A percentile compares a stretch with the other conserved stretches of the same genome.
phyloP scores from a whole-genome alignment of 768 basidiomycete species.

The Amanita rubescens region DNA sequence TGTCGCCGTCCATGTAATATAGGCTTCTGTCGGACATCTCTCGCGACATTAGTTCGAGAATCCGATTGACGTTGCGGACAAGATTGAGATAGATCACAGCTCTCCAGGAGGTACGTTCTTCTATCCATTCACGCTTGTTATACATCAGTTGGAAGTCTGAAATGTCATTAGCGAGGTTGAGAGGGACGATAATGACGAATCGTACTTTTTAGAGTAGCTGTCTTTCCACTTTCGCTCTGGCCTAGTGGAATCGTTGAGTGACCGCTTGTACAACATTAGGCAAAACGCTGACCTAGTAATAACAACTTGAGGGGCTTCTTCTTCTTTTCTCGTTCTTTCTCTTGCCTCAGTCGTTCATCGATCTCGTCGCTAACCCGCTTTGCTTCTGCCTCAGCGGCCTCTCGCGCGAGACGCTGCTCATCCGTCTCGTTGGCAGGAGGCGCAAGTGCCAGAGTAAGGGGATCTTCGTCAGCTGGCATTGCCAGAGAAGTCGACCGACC shows the following conservation, averaged over 20 bases:
- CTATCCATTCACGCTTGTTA: constrained; percentile 59
- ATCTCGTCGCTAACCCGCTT: constrained; percentile 63
- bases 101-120: constrained; percentile 66
- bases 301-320: constrained; percentile 69
- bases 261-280: not conserved
- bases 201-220: constrained; percentile 71
- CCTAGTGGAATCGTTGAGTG: constrained; percentile 23
- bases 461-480: constrained; percentile 43
- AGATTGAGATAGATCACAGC: constrained; percentile 75
- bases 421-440: constrained; percentile 60
- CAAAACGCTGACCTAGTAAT: constrained; percentile 49
- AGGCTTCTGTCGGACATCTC: constrained; percentile 45
- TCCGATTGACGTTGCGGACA: constrained; percentile 61
- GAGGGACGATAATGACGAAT: constrained; percentile 1
- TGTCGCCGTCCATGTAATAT: constrained; percentile 13
- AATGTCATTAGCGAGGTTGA: constrained; percentile 7
- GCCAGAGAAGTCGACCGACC: constrained; percentile 13
- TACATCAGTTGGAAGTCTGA: constrained; percentile 72
- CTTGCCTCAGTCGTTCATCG: constrained; percentile 63
- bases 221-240: constrained; percentile 75
- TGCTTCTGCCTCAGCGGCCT: constrained; percentile 56
- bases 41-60: constrained; percentile 48
- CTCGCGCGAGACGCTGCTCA: constrained; percentile 45
- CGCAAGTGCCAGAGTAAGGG: constrained; percentile 49
- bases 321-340: constrained; percentile 49